phyloP scores from a whole-genome alignment of 805 yeast genomes.

The Priceomyces castillae region DNA sequence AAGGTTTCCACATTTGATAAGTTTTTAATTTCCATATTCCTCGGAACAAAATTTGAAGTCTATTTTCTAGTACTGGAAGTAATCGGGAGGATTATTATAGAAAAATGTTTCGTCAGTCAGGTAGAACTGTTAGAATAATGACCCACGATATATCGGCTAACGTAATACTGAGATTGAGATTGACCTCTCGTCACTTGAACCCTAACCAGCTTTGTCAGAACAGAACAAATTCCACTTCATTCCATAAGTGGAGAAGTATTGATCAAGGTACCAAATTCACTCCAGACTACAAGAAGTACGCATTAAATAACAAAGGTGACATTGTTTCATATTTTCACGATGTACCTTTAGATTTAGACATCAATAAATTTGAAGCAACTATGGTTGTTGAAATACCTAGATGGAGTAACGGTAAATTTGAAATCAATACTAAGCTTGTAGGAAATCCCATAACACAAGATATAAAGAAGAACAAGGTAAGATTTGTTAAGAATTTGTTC shows the following conservation, averaged over 20 bases:
- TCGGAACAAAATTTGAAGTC: no score
- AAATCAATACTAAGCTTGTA: conserved; percentile 54
- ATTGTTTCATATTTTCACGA: conserved; percentile 71
- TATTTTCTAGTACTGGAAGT: no score
- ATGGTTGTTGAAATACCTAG: conserved; percentile 51
- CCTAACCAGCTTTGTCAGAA: conserved; percentile 6
- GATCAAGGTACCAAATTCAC: conserved; percentile 36
- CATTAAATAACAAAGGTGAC: conserved; percentile 40
- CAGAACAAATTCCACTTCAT: neutral
- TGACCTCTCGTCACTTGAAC: conserved; percentile 12
- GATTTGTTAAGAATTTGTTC: conserved; percentile 76
- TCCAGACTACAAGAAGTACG: conserved; percentile 42
- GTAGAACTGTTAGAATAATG: neutral
- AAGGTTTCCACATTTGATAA: no score
- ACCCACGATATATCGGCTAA: neutral
- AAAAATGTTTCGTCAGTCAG: no score
- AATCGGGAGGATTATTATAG: no score
- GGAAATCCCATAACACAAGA: conserved; percentile 84
- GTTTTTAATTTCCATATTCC: no score
- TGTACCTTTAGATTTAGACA: conserved; percentile 53
- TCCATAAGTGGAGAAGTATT: conserved; percentile 2
- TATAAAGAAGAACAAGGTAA: conserved; percentile 65
- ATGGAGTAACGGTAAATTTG: conserved; percentile 83
- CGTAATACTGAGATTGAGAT: conserved; percentile 9
- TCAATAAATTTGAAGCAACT: conserved; percentile 37